Conservation (phyloP, 805 yeast genomes). For the Yamadazyma scolyti region DNA sequence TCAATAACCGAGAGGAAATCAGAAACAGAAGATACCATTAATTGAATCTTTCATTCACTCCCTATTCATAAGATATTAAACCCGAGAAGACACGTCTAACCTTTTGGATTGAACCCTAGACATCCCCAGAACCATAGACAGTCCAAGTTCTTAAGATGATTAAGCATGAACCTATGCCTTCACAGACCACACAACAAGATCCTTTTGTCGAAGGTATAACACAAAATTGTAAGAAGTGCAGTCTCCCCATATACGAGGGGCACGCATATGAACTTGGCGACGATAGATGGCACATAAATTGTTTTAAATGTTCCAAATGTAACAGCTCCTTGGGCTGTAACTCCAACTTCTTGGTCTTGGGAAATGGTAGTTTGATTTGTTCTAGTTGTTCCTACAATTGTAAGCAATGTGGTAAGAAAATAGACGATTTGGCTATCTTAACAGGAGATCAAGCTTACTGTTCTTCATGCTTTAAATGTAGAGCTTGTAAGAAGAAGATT, state of each 20-base stretch:
- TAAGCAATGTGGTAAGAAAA: slow-evolving; percentile 77
- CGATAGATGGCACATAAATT: slow-evolving; percentile 92
- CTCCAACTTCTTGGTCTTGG: slow-evolving; percentile 85
- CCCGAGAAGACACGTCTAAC: no score
- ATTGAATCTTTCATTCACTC: no score
- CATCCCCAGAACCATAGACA: no score
- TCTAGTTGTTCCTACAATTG: slow-evolving; percentile 91
- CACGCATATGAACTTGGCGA: slow-evolving; percentile 94
- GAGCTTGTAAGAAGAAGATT: slow-evolving; percentile 79
- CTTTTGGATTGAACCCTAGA: no score
- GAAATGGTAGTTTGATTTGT: slow-evolving; percentile 89
- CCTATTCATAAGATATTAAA: no score
- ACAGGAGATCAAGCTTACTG: slow-evolving; percentile 97
- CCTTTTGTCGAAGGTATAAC: slow-evolving; percentile 5
- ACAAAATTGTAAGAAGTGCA: slow-evolving; percentile 40
- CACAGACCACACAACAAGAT: slow-evolving; percentile 6
- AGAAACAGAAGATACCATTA: no score
- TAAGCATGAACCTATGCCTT: no score
- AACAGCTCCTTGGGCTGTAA: slow-evolving; percentile 74
- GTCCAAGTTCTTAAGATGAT: no score
- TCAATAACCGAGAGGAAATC: no score
- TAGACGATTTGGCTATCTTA: slow-evolving; percentile 87
- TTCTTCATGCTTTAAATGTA: slow-evolving; percentile 82
- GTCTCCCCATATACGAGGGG: slow-evolving; percentile 66
- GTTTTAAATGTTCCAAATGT: slow-evolving; percentile 90